Percentiles rank a stretch among this genome's conserved stretches.
Evolutionary conservation across 2,329 filamentous ascomycete species (phyloP).

Genomic region (Penicillium sp.): DNA sequence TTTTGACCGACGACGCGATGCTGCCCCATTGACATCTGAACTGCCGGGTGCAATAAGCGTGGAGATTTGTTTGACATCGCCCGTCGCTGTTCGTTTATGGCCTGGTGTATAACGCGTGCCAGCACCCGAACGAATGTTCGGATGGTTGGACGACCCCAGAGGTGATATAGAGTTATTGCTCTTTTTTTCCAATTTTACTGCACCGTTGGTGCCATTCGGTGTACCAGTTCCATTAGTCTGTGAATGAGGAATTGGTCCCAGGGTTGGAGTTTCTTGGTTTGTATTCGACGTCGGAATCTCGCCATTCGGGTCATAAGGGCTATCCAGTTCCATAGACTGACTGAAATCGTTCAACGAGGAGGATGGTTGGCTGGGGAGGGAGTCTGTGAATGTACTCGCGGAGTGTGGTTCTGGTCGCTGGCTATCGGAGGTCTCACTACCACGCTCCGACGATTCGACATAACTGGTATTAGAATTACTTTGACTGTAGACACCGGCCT

Average conservation of each 20-base stretch:
- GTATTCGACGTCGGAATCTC: slow-evolving; percentile 9
- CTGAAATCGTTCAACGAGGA: slow-evolving; percentile 16
- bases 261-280: slow-evolving; percentile 6
- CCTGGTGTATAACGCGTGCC: slow-evolving; percentile 35
- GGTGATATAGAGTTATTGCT: slow-evolving; percentile 23
- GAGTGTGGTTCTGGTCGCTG: slow-evolving; percentile 22
- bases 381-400: slow-evolving; percentile 22
- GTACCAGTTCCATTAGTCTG: slow-evolving; percentile 11
- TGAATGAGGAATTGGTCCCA: slow-evolving; percentile 8
- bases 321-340: slow-evolving; percentile 15
- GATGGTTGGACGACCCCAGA: slow-evolving; percentile 7
- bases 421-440: slow-evolving; percentile 25
- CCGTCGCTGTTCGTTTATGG: slow-evolving; percentile 78
- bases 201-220: slow-evolving; percentile 12
- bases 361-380: slow-evolving; percentile 18
- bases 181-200: slow-evolving; percentile 14
- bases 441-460: slow-evolving; percentile 27
- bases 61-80: slow-evolving; percentile 64
- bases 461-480: slow-evolving; percentile 8
- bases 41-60: slow-evolving; percentile 16
- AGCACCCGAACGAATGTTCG: slow-evolving; percentile 5
- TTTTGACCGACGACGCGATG: slow-evolving; percentile 66
- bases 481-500: slow-evolving; percentile 16
- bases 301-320: slow-evolving; percentile 11
- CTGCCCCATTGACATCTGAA: slow-evolving; percentile 39